A percentile compares a stretch with the other conserved stretches of the same genome.
These are phyloP conservation scores for Phytophthora litchii DNA, from an alignment of 352 stramenopile species.

Conservation along the genomic window DNA sequence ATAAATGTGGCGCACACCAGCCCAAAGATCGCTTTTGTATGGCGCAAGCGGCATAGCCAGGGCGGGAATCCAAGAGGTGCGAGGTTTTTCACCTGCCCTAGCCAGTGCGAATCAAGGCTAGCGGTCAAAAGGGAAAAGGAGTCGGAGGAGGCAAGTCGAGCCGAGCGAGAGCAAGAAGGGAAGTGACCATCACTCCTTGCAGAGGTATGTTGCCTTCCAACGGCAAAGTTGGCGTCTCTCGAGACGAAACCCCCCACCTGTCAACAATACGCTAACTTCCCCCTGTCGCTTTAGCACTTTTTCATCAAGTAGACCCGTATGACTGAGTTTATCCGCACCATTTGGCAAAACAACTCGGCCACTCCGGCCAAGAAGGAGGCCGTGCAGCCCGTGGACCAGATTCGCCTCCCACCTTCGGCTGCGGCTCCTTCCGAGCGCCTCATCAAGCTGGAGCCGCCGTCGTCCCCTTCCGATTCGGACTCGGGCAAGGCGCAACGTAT, in stretches of 20 bases:
- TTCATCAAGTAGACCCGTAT: slow-evolving; percentile 37
- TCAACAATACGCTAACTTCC: slow-evolving; percentile 20
- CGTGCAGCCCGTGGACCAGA: slow-evolving; percentile 60
- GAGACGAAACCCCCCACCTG: slow-evolving; percentile 13
- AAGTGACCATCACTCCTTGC: slow-evolving; percentile 5
- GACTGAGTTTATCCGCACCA: slow-evolving; percentile 83
- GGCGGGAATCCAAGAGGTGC: neutral
- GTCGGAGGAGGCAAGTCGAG: slow-evolving; percentile 29
- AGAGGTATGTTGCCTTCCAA: slow-evolving; percentile 21
- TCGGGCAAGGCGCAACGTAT: slow-evolving; percentile 72
- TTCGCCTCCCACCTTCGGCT: slow-evolving; percentile 52
- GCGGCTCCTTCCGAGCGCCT: slow-evolving; percentile 42
- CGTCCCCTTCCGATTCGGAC: slow-evolving; percentile 18
- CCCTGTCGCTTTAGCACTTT: slow-evolving; percentile 35
- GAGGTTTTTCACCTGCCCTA: slow-evolving; percentile 19
- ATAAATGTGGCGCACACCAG: slow-evolving; percentile 17
- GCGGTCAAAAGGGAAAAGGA: slow-evolving; percentile 38
- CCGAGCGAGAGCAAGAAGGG: neutral
- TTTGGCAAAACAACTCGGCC: slow-evolving; percentile 48
- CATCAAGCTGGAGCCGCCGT: slow-evolving; percentile 63
- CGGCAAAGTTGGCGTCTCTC: neutral
- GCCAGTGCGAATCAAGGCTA: slow-evolving; percentile 24
- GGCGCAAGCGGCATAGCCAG: slow-evolving; percentile 2
- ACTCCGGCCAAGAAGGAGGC: slow-evolving; percentile 36
- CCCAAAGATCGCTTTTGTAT: slow-evolving; percentile 18